Percentiles rank a stretch among this genome's conserved stretches.
Evolutionary conservation across 164 flowering plant genomes (phyloP).

Genomic region (Sedum album): DNA sequence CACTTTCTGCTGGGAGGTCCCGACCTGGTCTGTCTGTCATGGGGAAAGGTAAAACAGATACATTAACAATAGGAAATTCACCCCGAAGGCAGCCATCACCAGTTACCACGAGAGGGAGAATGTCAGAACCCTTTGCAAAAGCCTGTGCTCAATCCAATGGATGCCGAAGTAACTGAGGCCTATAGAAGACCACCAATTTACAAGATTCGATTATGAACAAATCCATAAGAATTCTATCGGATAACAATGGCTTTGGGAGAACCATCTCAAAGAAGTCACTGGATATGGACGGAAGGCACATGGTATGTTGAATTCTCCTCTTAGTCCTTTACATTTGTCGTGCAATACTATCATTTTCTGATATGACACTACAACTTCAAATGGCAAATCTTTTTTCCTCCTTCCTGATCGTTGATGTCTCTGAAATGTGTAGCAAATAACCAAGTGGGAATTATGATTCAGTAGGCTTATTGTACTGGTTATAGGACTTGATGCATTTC

Average conservation of each 20-base stretch:
- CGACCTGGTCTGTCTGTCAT: neutral
- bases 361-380: neutral
- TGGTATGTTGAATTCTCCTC: constrained; percentile 40
- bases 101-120: neutral
- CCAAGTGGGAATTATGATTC: neutral
- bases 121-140: constrained; percentile 37
- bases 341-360: neutral
- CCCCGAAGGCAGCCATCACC: neutral
- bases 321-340: neutral
- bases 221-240: constrained; percentile 43
- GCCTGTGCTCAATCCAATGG: constrained; percentile 41
- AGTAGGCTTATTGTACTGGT: neutral
- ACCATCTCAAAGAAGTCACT: constrained; percentile 84
- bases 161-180: constrained; percentile 32
- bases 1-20: neutral
- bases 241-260: constrained; percentile 80
- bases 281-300: constrained; percentile 91
- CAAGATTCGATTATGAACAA: constrained; percentile 41
- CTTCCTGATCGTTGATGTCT: neutral
- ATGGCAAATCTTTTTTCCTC: neutral
- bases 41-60: neutral
- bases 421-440: neutral
- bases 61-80: neutral
- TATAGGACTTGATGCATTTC: neutral
- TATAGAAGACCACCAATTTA: constrained; percentile 26